These are phyloP conservation scores for Zygnema cylindricum DNA, from an alignment of 139 green algal species.

Conservation along the genomic window DNA sequence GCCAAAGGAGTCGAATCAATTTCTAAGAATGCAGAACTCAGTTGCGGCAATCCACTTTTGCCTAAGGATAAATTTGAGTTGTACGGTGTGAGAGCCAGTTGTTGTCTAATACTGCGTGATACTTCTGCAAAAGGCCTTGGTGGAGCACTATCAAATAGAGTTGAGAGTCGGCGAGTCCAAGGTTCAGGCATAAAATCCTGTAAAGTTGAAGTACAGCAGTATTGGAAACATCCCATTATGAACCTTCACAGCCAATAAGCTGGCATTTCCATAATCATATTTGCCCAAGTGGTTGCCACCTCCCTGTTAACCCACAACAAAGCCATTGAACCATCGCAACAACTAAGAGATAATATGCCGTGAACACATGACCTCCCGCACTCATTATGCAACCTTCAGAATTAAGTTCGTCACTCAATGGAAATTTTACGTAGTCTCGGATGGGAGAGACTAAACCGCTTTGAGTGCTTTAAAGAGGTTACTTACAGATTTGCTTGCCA, in stretches of 20 bases:
- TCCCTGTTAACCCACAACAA: too few species aligned
- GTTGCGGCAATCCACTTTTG: neutral
- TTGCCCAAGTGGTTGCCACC: too few species aligned
- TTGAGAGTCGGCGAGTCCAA: slow-evolving; percentile 50
- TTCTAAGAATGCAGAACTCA: neutral
- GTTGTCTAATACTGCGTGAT: slow-evolving; percentile 22
- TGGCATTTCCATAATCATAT: too few species aligned
- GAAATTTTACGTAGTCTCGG: too few species aligned
- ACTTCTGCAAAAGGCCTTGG: slow-evolving; percentile 51
- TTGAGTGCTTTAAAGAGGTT: too few species aligned
- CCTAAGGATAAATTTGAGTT: neutral
- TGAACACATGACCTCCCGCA: too few species aligned
- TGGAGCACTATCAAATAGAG: slow-evolving; percentile 52
- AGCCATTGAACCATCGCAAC: too few species aligned
- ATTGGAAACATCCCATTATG: neutral
- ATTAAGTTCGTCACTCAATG: too few species aligned
- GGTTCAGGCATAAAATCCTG: slow-evolving; percentile 57
- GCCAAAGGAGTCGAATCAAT: slow-evolving; percentile 42
- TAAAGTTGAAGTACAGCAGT: neutral
- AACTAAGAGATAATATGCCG: too few species aligned
- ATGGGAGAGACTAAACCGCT: too few species aligned
- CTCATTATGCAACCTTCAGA: too few species aligned
- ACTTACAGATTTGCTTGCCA: slow-evolving; percentile 45
- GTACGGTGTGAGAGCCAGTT: slow-evolving; percentile 23
- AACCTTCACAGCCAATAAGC: too few species aligned